phyloP scores from a whole-genome alignment of 73 alveolate genomes.

The Effrenium voratum region DNA sequence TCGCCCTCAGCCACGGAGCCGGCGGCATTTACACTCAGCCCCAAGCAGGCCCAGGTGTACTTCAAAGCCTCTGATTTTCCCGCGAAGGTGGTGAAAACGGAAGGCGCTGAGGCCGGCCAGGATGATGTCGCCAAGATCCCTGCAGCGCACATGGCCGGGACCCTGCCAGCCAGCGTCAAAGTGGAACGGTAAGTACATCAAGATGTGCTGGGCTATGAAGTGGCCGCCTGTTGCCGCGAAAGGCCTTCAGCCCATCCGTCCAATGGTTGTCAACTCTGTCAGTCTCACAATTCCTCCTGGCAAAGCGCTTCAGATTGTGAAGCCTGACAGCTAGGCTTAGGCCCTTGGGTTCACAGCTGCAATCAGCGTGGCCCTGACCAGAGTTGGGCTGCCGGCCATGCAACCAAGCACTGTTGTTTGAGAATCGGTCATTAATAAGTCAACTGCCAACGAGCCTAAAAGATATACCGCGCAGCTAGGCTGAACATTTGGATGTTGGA shows the following conservation, averaged over 20 bases:
- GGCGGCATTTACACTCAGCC: not conserved
- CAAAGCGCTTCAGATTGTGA: not conserved
- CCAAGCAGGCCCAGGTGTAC: not conserved
- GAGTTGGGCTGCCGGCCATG: too few species aligned
- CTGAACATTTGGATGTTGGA: too few species aligned
- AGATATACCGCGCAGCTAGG: too few species aligned
- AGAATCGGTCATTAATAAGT: too few species aligned
- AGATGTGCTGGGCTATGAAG: not conserved
- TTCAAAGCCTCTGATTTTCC: not conserved
- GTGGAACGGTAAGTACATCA: not conserved
- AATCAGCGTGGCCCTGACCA: too few species aligned
- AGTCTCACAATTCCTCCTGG: not conserved
- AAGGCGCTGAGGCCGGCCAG: not conserved
- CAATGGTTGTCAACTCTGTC: not conserved
- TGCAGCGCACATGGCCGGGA: slow-evolving; percentile 6
- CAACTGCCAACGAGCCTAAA: too few species aligned
- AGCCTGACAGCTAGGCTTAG: not conserved
- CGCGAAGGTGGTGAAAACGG: not conserved
- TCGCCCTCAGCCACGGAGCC: not conserved
- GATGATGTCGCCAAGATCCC: not conserved
- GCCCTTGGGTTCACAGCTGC: too few species aligned
- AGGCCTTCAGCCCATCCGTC: slow-evolving; percentile 6
- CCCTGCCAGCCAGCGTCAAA: not conserved
- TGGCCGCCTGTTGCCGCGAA: slow-evolving; percentile 32
- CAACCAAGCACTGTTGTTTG: too few species aligned